Percentiles rank a stretch among this genome's conserved stretches.
phyloP scores from a whole-genome alignment of 768 basidiomycete species.

The Suillus occidentalis region DNA sequence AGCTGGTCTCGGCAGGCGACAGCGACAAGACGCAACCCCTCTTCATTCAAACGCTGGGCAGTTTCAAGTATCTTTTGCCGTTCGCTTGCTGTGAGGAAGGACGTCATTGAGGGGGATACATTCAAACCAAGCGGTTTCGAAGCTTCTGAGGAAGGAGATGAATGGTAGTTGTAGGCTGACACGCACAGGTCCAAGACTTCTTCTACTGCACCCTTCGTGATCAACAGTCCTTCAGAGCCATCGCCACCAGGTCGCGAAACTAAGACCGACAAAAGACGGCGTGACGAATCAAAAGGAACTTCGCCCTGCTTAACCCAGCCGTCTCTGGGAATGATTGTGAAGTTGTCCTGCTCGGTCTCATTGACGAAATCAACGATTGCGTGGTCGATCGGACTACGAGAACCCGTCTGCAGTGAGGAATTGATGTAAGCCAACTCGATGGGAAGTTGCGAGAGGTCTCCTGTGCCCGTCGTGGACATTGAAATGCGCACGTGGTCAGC shows the following conservation, averaged over 20 bases:
- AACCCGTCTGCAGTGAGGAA: slow-evolving; percentile 34
- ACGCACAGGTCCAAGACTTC: slow-evolving; percentile 33
- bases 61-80: slow-evolving; percentile 26
- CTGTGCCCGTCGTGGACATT: slow-evolving; percentile 24
- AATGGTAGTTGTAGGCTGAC: slow-evolving; percentile 15
- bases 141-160: slow-evolving; percentile 1
- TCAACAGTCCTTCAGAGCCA: slow-evolving; percentile 22
- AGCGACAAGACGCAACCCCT: slow-evolving; percentile 32
- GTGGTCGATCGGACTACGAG: slow-evolving; percentile 36
- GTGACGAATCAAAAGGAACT: slow-evolving; percentile 37
- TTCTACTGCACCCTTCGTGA: slow-evolving; percentile 34
- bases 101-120: slow-evolving; percentile 20
- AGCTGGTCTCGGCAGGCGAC: slow-evolving; percentile 24
- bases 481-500: slow-evolving; percentile 38
- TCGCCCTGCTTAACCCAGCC: slow-evolving; percentile 33
- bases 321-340: slow-evolving; percentile 12
- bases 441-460: slow-evolving; percentile 25
- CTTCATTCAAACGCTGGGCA: slow-evolving; percentile 30
- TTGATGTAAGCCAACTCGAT: slow-evolving; percentile 32
- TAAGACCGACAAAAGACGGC: slow-evolving; percentile 36
- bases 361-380: slow-evolving; percentile 31
- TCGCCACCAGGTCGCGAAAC: slow-evolving; percentile 24
- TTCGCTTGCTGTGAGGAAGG: slow-evolving; percentile 16
- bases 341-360: slow-evolving; percentile 14
- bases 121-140: slow-evolving; percentile 5